A percentile compares a stretch with the other conserved stretches of the same genome.
These are phyloP conservation scores for Ophiocordyceps camponoti-saundersi DNA, from an alignment of 2,329 filamentous ascomycete genomes.

Conservation along the genomic window DNA sequence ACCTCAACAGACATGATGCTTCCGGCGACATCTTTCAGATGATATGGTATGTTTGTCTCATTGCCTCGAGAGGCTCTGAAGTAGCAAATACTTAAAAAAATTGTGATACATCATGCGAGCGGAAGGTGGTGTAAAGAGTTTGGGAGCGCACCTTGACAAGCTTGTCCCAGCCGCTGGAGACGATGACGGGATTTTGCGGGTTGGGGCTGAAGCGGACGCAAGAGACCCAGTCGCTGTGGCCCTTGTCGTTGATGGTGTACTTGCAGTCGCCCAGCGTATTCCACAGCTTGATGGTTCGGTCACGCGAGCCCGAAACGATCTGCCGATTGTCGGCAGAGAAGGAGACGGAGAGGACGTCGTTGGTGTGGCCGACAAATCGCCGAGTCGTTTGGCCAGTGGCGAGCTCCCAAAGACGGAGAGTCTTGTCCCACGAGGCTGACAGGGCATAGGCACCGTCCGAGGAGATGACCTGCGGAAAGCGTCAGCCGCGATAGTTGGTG, in stretches of 20 bases:
- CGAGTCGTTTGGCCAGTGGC: slow-evolving; percentile 93
- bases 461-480: slow-evolving; percentile 66
- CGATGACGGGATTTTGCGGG: slow-evolving; percentile 99
- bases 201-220: slow-evolving; percentile 99
- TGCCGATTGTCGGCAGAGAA: slow-evolving; percentile 99
- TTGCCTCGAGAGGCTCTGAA: slow-evolving; percentile 84
- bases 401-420: slow-evolving; percentile 97
- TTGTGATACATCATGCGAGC: slow-evolving; percentile 76
- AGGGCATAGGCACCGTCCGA: slow-evolving; percentile 98
- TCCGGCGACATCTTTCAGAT: not conserved
- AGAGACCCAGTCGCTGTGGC: slow-evolving; percentile 98
- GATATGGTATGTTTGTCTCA: slow-evolving; percentile 75
- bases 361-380: slow-evolving; percentile 97
- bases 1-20: not conserved
- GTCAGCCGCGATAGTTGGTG: slow-evolving; percentile 6
- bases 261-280: slow-evolving; percentile 99
- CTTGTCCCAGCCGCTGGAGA: slow-evolving; percentile 98
- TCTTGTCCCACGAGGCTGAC: slow-evolving; percentile 99
- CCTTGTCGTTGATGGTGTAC: slow-evolving; percentile 99
- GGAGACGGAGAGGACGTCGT: slow-evolving; percentile 97
- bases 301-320: slow-evolving; percentile 96
- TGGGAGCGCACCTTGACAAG: slow-evolving; percentile 82
- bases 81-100: slow-evolving; percentile 96
- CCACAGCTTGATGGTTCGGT: slow-evolving; percentile 99
- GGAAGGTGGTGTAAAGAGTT: slow-evolving; percentile 1